Evolutionary conservation across 768 basidiomycete genomes (phyloP).

Genomic region (Fomitopsis serialis): DNA sequence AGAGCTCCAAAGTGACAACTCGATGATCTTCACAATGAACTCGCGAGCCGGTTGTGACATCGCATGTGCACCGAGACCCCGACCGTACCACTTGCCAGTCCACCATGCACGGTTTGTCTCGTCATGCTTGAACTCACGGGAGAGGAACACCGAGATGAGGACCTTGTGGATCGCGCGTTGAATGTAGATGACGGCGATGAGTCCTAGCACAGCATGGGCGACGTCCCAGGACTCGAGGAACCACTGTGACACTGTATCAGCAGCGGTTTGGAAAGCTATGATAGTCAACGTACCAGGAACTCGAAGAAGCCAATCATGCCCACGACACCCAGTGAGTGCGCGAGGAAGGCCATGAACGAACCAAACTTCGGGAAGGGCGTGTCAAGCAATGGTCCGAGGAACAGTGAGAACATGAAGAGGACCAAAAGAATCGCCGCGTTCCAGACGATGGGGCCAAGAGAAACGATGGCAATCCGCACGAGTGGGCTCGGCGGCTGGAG

Average conservation of each 20-base stretch:
- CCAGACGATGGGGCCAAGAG: slow-evolving; percentile 93
- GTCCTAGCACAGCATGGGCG: slow-evolving; percentile 88
- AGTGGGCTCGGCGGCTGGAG: slow-evolving; percentile 73
- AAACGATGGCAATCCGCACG: slow-evolving; percentile 88
- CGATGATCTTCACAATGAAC: slow-evolving; percentile 96
- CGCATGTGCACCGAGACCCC: slow-evolving; percentile 83
- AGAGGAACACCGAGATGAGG: slow-evolving; percentile 88
- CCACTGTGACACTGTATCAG: slow-evolving; percentile 54
- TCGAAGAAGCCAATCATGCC: slow-evolving; percentile 96
- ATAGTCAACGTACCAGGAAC: slow-evolving; percentile 64
- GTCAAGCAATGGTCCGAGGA: slow-evolving; percentile 89
- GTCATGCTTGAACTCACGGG: slow-evolving; percentile 98
- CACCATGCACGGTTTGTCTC: slow-evolving; percentile 99
- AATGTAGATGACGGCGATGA: slow-evolving; percentile 87
- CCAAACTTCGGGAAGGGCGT: slow-evolving; percentile 85
- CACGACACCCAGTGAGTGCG: slow-evolving; percentile 74
- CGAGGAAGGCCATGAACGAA: slow-evolving; percentile 85
- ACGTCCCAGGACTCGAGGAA: slow-evolving; percentile 90
- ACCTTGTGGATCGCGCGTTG: slow-evolving; percentile 93
- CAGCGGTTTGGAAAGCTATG: background rate
- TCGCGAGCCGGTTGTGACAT: slow-evolving; percentile 98
- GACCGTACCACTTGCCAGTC: slow-evolving; percentile 97
- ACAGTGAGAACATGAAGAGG: slow-evolving; percentile 87
- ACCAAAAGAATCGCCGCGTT: slow-evolving; percentile 83
- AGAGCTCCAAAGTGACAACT: slow-evolving; percentile 91